Percentiles rank a stretch among this genome's conserved stretches.
Evolutionary conservation across 1,284 basidiomycete genomes (phyloP).

Genomic region (Boletus smithii): DNA sequence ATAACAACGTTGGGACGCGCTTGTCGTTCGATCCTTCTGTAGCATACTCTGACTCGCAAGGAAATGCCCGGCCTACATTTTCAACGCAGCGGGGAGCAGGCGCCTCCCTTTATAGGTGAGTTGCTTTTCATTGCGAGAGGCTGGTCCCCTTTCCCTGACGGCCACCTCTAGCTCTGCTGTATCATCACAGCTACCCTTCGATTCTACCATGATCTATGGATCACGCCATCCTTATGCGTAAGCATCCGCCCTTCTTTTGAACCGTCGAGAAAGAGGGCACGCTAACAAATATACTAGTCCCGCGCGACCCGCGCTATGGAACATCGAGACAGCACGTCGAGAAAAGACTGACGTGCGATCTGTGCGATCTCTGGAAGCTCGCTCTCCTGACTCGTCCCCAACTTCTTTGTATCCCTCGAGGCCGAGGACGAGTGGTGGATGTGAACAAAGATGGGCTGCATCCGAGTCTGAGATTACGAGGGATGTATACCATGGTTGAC

Average conservation of each 20-base stretch:
- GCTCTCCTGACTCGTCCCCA: slow-evolving; percentile 1
- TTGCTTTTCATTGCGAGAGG: neutral
- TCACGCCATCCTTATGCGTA: slow-evolving; percentile 19
- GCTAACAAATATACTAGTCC: slow-evolving; percentile 14
- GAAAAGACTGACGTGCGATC: slow-evolving; percentile 4
- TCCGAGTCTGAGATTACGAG: slow-evolving; percentile 27
- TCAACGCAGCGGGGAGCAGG: slow-evolving; percentile 25
- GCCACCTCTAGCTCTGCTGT: slow-evolving; percentile 42
- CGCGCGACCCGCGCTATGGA: slow-evolving; percentile 13
- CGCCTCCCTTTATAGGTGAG: slow-evolving; percentile 57
- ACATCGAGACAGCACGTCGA: neutral
- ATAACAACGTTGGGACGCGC: slow-evolving; percentile 8
- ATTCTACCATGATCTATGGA: slow-evolving; percentile 1
- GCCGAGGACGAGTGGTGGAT: slow-evolving; percentile 1
- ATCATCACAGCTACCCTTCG: slow-evolving; percentile 38
- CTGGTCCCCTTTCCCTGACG: slow-evolving; percentile 4
- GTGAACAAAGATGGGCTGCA: slow-evolving; percentile 26
- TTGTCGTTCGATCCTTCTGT: slow-evolving; percentile 42
- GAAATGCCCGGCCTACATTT: neutral
- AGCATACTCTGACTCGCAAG: slow-evolving; percentile 39
- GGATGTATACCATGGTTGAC: slow-evolving; percentile 22
- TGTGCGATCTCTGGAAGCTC: neutral
- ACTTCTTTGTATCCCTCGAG: neutral
- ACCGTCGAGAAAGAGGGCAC: too few species aligned
- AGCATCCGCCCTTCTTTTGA: slow-evolving; percentile 10